Conservation (phyloP, 2,329 filamentous ascomycete genomes). For the Paraphaeosphaeria minitans region DNA sequence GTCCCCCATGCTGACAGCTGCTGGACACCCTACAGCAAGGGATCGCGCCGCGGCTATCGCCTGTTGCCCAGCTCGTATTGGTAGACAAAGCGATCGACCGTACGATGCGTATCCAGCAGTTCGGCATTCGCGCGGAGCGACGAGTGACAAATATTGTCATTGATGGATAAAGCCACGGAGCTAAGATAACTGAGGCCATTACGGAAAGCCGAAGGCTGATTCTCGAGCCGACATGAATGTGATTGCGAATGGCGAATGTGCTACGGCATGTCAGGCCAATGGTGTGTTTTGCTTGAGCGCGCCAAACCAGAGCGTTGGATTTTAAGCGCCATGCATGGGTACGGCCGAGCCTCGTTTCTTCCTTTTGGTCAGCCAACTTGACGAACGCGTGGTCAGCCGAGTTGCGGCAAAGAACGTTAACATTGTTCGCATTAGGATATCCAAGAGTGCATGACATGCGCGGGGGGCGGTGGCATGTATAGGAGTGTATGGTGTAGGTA, state of each 20-base stretch:
- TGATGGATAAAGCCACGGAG: constrained; percentile 6
- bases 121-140: constrained; percentile 9
- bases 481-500: background rate
- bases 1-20: background rate
- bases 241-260: background rate
- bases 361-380: background rate
- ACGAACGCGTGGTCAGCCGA: background rate
- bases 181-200: constrained; percentile 2
- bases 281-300: background rate
- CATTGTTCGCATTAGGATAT: background rate
- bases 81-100: constrained; percentile 8
- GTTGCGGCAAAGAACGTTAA: background rate
- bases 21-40: constrained; percentile 7
- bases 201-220: constrained; percentile 10
- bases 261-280: constrained; percentile 4
- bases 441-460: background rate
- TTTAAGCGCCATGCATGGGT: constrained; percentile 8
- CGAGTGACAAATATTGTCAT: constrained; percentile 6
- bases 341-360: background rate
- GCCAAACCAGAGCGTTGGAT: constrained; percentile 4
- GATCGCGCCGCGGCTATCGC: constrained; percentile 6
- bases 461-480: background rate
- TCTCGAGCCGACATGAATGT: constrained; percentile 2
- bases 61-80: constrained; percentile 10
- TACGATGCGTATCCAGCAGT: constrained; percentile 5